A percentile compares a stretch with the other conserved stretches of the same genome.
phyloP scores from a whole-genome alignment of 2,329 filamentous ascomycete genomes.

The Cryoendolithus antarcticus region DNA sequence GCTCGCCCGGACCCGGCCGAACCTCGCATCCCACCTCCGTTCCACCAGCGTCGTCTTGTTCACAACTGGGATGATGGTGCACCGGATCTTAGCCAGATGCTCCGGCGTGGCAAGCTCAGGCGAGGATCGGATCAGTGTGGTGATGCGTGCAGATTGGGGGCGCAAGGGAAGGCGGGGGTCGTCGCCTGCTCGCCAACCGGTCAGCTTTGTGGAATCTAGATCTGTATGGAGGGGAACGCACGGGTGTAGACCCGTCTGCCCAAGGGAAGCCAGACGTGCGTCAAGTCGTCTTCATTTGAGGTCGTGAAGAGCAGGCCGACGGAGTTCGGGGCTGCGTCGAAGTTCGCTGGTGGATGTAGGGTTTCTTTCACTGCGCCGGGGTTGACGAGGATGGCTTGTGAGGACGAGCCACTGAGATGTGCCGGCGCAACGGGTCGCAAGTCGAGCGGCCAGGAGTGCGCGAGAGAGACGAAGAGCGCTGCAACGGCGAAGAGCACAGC shows the following conservation, averaged over 20 bases:
- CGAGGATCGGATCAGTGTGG: slow-evolving; percentile 15
- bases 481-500: too few relatives aligned
- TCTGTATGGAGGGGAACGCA: slow-evolving; percentile 7
- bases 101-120: slow-evolving; percentile 12
- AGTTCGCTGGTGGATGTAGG: neutral
- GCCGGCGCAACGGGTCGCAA: too few relatives aligned
- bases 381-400: too few relatives aligned
- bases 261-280: slow-evolving; percentile 21
- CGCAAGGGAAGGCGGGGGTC: slow-evolving; percentile 16
- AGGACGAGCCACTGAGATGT: too few relatives aligned
- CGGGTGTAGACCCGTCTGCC: slow-evolving; percentile 15
- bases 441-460: too few relatives aligned
- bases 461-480: too few relatives aligned
- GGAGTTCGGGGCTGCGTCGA: slow-evolving; percentile 17
- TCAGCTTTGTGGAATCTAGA: neutral
- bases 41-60: slow-evolving; percentile 5
- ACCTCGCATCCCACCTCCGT: slow-evolving; percentile 4
- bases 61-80: slow-evolving; percentile 10
- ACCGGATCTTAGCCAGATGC: slow-evolving; percentile 13
- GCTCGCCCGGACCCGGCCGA: slow-evolving; percentile 5
- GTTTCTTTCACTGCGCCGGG: neutral
- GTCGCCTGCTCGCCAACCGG: slow-evolving; percentile 12
- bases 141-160: slow-evolving; percentile 18
- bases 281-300: slow-evolving; percentile 9
- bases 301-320: slow-evolving; percentile 19